Evolutionary conservation across 441 rosid species (phyloP).

Genomic region (Biscutella laevigata): DNA sequence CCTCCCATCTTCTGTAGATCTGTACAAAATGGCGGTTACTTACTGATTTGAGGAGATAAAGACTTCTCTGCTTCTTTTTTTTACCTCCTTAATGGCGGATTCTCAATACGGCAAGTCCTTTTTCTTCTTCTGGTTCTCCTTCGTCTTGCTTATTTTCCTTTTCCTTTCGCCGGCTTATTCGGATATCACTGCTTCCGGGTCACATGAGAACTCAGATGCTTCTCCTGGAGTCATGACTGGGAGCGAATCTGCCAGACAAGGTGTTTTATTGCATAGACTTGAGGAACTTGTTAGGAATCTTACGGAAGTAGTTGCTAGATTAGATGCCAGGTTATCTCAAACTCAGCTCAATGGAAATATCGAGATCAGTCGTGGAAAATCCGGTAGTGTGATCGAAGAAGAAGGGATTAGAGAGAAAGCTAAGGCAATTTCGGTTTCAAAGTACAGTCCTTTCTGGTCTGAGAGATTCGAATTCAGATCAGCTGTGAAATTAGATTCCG

Average conservation of each 20-base stretch:
- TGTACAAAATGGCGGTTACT: constrained; percentile 26
- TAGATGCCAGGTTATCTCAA: constrained; percentile 35
- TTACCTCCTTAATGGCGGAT: constrained; percentile 42
- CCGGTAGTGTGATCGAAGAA: constrained; percentile 18
- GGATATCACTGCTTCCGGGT: constrained; percentile 23
- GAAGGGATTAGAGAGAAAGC: constrained; percentile 33
- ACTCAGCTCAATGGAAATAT: constrained; percentile 22
- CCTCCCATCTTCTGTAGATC: constrained; percentile 15
- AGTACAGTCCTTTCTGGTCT: constrained; percentile 77
- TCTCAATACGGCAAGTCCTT: constrained; percentile 46
- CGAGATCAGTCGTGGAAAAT: constrained; percentile 15
- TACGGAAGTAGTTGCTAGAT: constrained; percentile 52
- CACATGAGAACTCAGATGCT: constrained; percentile 27
- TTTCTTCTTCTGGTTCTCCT: constrained; percentile 28
- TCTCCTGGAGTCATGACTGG: constrained; percentile 1
- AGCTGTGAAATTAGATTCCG: constrained; percentile 73
- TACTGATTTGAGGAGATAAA: constrained; percentile 21
- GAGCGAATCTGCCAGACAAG: constrained; percentile 28
- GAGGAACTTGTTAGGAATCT: constrained; percentile 73
- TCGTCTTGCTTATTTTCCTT: constrained; percentile 26
- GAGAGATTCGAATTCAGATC: constrained; percentile 86
- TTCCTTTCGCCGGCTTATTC: constrained; percentile 27
- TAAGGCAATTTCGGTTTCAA: constrained; percentile 49
- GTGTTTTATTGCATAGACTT: constrained; percentile 44
- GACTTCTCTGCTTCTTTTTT: constrained; percentile 7